A percentile compares a stretch with the other conserved stretches of the same genome.
Conservation (phyloP, 345 rosid genomes). For the Acer campestre region DNA sequence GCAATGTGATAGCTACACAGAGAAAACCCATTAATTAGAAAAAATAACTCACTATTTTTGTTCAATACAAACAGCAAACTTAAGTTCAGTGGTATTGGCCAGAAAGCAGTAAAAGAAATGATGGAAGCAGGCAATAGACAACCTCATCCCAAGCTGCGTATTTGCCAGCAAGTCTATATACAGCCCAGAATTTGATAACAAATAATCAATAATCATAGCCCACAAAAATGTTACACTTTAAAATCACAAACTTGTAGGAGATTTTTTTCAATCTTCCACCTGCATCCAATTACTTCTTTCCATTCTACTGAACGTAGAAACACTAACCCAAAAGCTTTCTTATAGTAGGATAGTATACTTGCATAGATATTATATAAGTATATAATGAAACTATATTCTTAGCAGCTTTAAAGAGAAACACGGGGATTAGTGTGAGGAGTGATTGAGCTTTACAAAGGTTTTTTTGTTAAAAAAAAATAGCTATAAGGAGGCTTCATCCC, state of each 20-base stretch:
- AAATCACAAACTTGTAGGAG: background rate
- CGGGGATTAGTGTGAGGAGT: background rate
- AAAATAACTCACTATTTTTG: conserved; percentile 2
- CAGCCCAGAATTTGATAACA: background rate
- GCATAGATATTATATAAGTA: background rate
- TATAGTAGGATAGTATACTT: background rate
- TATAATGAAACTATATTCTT: background rate
- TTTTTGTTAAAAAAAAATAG: too few relatives aligned
- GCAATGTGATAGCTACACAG: conserved; percentile 81
- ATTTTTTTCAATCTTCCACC: background rate
- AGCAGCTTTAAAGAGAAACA: background rate
- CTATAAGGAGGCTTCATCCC: background rate
- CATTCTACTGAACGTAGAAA: background rate
- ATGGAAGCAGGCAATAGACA: background rate
- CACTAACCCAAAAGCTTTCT: background rate
- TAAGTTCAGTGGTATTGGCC: background rate
- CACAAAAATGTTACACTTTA: background rate
- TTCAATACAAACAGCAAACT: conserved; percentile 1
- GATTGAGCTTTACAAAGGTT: background rate
- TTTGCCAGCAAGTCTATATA: background rate
- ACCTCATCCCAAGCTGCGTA: background rate
- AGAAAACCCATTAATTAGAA: conserved; percentile 23
- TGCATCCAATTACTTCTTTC: background rate
- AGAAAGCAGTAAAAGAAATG: background rate
- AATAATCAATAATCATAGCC: background rate